A percentile compares a stretch with the other conserved stretches of the same genome.
phyloP scores from a whole-genome alignment of 306 rosid genomes.

The Casuarina glauca region DNA sequence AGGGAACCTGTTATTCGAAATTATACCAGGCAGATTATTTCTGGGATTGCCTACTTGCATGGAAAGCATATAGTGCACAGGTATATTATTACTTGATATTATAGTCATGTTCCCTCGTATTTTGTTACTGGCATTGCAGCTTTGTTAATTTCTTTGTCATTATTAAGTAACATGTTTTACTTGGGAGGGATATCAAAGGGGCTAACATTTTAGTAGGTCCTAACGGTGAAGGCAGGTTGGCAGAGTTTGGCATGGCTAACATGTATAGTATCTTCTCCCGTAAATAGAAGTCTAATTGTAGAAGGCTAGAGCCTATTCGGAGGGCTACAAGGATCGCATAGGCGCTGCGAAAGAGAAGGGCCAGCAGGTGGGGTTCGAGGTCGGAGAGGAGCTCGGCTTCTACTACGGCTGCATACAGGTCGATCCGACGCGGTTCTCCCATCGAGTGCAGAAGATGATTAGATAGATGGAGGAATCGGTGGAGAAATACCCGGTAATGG shows the following conservation, averaged over 20 bases:
- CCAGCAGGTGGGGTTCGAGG: constrained; percentile 70
- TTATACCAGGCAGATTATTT: constrained; percentile 84
- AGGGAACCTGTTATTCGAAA: constrained; percentile 91
- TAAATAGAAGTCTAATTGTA: constrained; percentile 32
- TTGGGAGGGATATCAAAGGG: constrained; percentile 96
- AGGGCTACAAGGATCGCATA: constrained; percentile 60
- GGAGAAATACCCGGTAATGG: constrained; percentile 58
- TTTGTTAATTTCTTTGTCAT: constrained; percentile 11
- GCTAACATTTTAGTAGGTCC: constrained; percentile 97
- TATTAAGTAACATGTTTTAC: constrained; percentile 10
- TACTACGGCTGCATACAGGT: constrained; percentile 62
- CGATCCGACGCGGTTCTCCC: constrained; percentile 51
- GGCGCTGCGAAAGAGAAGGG: constrained; percentile 57
- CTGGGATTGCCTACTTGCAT: constrained; percentile 95
- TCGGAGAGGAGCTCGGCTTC: constrained; percentile 77
- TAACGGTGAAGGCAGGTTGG: constrained; percentile 92
- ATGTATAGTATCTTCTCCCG: constrained; percentile 48
- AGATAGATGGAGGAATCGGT: constrained; percentile 68
- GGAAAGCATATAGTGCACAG: constrained; percentile 94
- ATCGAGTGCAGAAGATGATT: constrained; percentile 48
- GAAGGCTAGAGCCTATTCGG: constrained; percentile 53
- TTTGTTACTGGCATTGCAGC: constrained; percentile 1
- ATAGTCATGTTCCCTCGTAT: constrained; percentile 13
- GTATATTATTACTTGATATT: constrained; percentile 35
- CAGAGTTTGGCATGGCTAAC: constrained; percentile 99